Percentiles rank a stretch among this genome's conserved stretches.
These are phyloP conservation scores for Sisymbrium irio DNA, from an alignment of 345 rosid genomes.

Conservation along the genomic window DNA sequence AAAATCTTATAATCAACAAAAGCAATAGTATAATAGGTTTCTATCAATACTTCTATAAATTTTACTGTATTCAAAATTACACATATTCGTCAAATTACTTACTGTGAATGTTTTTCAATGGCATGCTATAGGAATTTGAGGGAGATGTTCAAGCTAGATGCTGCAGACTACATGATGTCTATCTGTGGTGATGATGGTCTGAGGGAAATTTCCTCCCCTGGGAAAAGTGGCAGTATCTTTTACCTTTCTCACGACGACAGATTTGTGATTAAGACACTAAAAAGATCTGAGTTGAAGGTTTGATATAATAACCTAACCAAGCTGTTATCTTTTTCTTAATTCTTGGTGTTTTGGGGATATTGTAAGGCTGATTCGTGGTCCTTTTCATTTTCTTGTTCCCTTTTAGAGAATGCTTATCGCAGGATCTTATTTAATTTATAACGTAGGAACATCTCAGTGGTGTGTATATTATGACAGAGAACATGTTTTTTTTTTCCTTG, in stretches of 20 bases:
- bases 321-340: neutral
- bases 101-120: slow-evolving; percentile 2
- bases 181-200: slow-evolving; percentile 95
- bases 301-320: slow-evolving; percentile 23
- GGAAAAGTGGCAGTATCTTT: slow-evolving; percentile 97
- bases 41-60: neutral
- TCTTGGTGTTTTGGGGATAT: neutral
- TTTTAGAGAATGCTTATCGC: neutral
- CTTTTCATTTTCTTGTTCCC: neutral
- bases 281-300: slow-evolving; percentile 82
- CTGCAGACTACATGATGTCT: slow-evolving; percentile 99
- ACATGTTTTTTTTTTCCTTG: slow-evolving; percentile 19
- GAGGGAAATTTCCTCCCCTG: slow-evolving; percentile 78
- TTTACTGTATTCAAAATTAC: slow-evolving; percentile 4
- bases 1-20: neutral
- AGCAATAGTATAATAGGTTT: neutral
- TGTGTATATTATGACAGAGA: neutral
- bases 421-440: neutral
- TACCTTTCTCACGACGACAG: slow-evolving; percentile 87
- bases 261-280: slow-evolving; percentile 93
- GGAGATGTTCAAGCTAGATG: slow-evolving; percentile 97
- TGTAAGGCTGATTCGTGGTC: slow-evolving; percentile 6
- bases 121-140: slow-evolving; percentile 72
- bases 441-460: neutral
- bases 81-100: neutral